Conservation (phyloP, 305 asterid genomes). For the Fraxinus floribunda region DNA sequence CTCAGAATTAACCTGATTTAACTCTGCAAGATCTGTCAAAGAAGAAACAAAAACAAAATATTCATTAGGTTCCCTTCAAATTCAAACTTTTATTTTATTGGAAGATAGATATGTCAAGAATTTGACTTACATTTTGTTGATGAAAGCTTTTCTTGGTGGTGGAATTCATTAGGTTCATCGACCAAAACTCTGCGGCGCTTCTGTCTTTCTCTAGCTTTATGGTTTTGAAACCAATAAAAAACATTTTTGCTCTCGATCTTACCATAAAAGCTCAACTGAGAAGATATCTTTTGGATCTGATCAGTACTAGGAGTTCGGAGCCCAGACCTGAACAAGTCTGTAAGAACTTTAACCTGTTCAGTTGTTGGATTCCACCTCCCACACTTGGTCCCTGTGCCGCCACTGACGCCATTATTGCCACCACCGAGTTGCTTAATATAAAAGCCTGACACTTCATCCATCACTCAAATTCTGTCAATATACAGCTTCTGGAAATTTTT, state of each 20-base stretch:
- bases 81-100: neutral
- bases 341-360: slow-evolving; percentile 80
- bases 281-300: slow-evolving; percentile 79
- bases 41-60: neutral
- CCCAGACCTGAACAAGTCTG: slow-evolving; percentile 75
- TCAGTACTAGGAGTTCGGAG: slow-evolving; percentile 79
- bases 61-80: neutral
- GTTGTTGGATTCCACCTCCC: slow-evolving; percentile 91
- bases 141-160: slow-evolving; percentile 16
- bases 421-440: slow-evolving; percentile 41
- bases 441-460: slow-evolving; percentile 61
- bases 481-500: neutral
- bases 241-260: slow-evolving; percentile 88
- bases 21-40: slow-evolving; percentile 42
- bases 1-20: slow-evolving; percentile 25
- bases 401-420: slow-evolving; percentile 31
- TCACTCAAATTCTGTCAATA: neutral
- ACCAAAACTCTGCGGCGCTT: slow-evolving; percentile 68
- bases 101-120: neutral
- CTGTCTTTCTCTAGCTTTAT: slow-evolving; percentile 85
- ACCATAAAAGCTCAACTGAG: slow-evolving; percentile 79
- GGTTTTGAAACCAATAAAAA: slow-evolving; percentile 87
- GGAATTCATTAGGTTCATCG: slow-evolving; percentile 25
- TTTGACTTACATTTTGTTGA: slow-evolving; percentile 42
- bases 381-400: slow-evolving; percentile 63